Evolutionary conservation across 2,329 filamentous ascomycete species (phyloP), one percentile per base, ranked within the genome.

Genomic region (Harringtonia aguacate): DNA sequence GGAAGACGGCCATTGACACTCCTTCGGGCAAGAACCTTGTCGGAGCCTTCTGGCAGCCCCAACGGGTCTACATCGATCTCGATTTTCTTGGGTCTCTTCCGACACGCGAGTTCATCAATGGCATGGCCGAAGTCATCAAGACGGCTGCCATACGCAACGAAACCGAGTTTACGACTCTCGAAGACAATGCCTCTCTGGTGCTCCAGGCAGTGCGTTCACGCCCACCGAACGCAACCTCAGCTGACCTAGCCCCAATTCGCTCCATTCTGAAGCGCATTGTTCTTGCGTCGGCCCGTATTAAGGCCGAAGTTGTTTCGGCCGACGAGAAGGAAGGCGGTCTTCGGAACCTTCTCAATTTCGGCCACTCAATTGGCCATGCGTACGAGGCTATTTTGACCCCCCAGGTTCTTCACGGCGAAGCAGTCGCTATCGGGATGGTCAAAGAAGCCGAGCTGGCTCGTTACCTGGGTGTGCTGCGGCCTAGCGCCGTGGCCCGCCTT

Each of bases 81-180:
- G 75, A 81, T 45, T 97, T 98, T 58, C 72, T 98, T 44, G 86
- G 94, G 59, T 94, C 88, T 1, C 70, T 98, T 18, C 89, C 90
- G 1, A 81, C 83, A 51, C 76, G 92, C 52, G 90, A 98, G 64
- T 90, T 98, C 58, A 88, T 95, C 64, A 98, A 98, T 61, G 92
- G 92, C 48, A 95, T 98, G 90, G 92, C 90, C 22, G 92, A 98
- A 67, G 90, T 98, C 27, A 76, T 95, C 61, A 95, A 95, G 75
- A 98, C 92, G 4, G 92, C 92, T 4, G 92, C 92, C 43, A 97
- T 98, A 55, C 95, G 90, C 78, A 79, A 94, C 56, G 87, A 94
- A 62, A 66, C 72, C 10, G 90, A 95, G 58, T 98, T 98, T 59
- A 75, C 81, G 36, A 68, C 83, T 13, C 70, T 98, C 17, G 92